Evolutionary conservation across 352 stramenopile species (phyloP).

Genomic region (Pythium chondricola): DNA sequence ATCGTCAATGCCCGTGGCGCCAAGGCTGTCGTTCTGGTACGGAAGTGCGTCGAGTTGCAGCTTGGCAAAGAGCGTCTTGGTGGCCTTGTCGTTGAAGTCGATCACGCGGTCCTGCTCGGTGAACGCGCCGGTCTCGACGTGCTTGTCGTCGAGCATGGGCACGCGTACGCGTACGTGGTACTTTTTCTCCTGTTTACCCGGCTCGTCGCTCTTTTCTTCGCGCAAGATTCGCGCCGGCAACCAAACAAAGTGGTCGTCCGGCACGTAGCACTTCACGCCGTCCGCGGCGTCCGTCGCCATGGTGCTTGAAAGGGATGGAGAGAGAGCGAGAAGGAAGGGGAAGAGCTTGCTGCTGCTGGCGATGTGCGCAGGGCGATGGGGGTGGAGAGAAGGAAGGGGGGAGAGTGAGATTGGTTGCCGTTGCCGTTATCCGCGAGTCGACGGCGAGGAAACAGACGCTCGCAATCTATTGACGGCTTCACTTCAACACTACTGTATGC

Average conservation of each 20-base stretch:
- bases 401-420: neutral
- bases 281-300: conserved; percentile 10
- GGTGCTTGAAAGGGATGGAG: conserved; percentile 10
- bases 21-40: conserved; percentile 74
- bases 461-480: conserved; percentile 8
- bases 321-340: too few species aligned
- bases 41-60: conserved; percentile 67
- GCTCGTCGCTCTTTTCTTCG: conserved; percentile 43
- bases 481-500: conserved; percentile 20
- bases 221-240: conserved; percentile 66
- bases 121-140: conserved; percentile 13
- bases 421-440: neutral
- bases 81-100: conserved; percentile 69
- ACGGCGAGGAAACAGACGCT: conserved; percentile 5
- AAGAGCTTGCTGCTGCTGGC: too few species aligned
- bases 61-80: conserved; percentile 50
- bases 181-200: conserved; percentile 42
- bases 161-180: conserved; percentile 46
- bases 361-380: too few species aligned
- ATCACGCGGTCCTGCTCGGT: conserved; percentile 53
- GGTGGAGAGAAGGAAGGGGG: too few species aligned
- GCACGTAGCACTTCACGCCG: conserved; percentile 79
- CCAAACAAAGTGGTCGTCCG: conserved; percentile 72
- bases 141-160: conserved; percentile 20
- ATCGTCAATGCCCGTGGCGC: conserved; percentile 60